A percentile compares a stretch with the other conserved stretches of the same genome.
Evolutionary conservation across 352 stramenopile genomes (phyloP).

Genomic region (Globisporangium apiculatum): DNA sequence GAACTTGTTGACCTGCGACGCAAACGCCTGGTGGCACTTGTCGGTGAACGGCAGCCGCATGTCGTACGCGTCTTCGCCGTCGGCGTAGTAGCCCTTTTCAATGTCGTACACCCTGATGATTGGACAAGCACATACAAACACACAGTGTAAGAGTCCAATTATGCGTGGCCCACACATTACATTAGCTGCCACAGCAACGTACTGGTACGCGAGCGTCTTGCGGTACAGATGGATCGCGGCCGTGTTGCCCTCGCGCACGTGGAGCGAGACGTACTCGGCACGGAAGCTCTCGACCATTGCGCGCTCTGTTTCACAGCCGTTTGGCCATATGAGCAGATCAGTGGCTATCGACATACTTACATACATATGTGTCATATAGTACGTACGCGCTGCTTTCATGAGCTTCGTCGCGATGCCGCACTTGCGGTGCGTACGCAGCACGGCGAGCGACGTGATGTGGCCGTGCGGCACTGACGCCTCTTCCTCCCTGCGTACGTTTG

Average conservation of each 20-base stretch:
- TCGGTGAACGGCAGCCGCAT: slow-evolving; percentile 95
- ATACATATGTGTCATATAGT: not conserved
- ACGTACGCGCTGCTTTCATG: slow-evolving; percentile 92
- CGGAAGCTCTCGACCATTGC: slow-evolving; percentile 97
- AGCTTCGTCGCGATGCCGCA: slow-evolving; percentile 96
- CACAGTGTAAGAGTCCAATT: not conserved
- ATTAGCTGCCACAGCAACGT: slow-evolving; percentile 12
- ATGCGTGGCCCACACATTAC: too few species aligned
- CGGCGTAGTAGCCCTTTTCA: slow-evolving; percentile 99
- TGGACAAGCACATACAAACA: not conserved
- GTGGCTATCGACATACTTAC: too few species aligned
- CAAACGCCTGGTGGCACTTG: slow-evolving; percentile 83
- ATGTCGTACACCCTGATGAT: slow-evolving; percentile 92
- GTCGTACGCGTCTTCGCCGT: slow-evolving; percentile 99
- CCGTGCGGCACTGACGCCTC: slow-evolving; percentile 88
- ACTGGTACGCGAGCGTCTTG: slow-evolving; percentile 97
- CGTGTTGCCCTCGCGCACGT: slow-evolving; percentile 97
- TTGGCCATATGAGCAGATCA: not conserved
- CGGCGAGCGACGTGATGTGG: slow-evolving; percentile 99
- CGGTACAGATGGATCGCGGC: slow-evolving; percentile 98
- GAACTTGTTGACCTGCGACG: slow-evolving; percentile 76
- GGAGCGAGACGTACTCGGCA: slow-evolving; percentile 98
- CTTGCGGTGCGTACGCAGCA: slow-evolving; percentile 96
- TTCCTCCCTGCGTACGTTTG: slow-evolving; percentile 44
- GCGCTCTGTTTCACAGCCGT: slow-evolving; percentile 45